Percentiles rank a stretch among this genome's conserved stretches.
phyloP scores from a whole-genome alignment of 805 yeast species.

The Priceomyces castillae region DNA sequence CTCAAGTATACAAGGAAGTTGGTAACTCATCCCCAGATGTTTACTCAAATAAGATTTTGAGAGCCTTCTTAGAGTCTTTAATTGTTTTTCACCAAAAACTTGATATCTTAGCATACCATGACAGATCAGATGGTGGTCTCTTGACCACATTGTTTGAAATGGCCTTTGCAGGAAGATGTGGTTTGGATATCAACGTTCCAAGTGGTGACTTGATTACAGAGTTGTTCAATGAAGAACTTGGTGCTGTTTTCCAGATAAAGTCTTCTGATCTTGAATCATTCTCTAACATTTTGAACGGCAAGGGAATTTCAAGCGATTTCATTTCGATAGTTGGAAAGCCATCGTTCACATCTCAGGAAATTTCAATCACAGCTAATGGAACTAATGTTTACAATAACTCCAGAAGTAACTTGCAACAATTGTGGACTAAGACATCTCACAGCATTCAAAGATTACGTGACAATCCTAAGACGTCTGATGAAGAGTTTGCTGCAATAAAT shows the following conservation, averaged over 20 bases:
- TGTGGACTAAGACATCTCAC: conserved; percentile 87
- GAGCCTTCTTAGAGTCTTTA: conserved; percentile 66
- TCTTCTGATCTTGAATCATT: conserved; percentile 54
- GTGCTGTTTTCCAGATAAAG: conserved; percentile 89
- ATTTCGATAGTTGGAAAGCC: conserved; percentile 72
- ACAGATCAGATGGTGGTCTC: conserved; percentile 95
- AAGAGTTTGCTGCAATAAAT: conserved; percentile 70
- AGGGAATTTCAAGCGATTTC: conserved; percentile 54
- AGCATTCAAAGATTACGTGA: conserved; percentile 90
- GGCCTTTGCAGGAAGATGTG: conserved; percentile 95
- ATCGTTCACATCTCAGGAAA: conserved; percentile 47
- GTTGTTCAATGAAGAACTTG: conserved; percentile 90
- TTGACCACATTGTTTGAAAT: conserved; percentile 82
- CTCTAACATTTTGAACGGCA: conserved; percentile 47
- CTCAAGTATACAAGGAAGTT: conserved; percentile 87
- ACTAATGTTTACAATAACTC: conserved; percentile 46
- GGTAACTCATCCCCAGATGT: conserved; percentile 86
- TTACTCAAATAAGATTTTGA: conserved; percentile 60
- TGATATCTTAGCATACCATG: conserved; percentile 86
- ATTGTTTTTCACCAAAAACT: conserved; percentile 65
- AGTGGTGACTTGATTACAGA: conserved; percentile 47
- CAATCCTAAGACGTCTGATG: conserved; percentile 85
- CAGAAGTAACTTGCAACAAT: conserved; percentile 71
- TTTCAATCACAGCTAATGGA: conserved; percentile 49
- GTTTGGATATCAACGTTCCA: conserved; percentile 56